A percentile compares a stretch with the other conserved stretches of the same genome.
Conservation (phyloP, 176 grass and related monocot species). For the Ensete ventricosum region DNA sequence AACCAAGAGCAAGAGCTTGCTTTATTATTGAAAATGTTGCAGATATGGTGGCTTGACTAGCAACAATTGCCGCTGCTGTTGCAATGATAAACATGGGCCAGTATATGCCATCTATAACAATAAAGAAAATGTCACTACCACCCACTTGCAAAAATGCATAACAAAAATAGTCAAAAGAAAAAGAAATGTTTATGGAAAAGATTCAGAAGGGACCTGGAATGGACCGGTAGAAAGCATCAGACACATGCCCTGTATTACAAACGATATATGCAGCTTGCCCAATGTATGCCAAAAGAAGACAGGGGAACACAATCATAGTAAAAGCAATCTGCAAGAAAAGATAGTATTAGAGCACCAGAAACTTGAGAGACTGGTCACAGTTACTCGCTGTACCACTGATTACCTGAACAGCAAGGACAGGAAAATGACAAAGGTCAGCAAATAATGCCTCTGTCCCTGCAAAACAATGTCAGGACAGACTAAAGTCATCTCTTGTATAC, state of each 20-base stretch:
- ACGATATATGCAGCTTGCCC: constrained; percentile 80
- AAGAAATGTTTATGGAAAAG: neutral
- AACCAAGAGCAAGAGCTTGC: constrained; percentile 64
- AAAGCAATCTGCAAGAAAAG: constrained; percentile 18
- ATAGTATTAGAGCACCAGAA: constrained; percentile 1
- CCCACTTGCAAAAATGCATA: no score
- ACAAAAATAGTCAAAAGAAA: neutral
- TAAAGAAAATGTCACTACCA: neutral
- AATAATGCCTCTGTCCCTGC: constrained; percentile 82
- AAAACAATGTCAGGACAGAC: constrained; percentile 21
- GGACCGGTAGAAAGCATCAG: constrained; percentile 63
- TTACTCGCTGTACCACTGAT: constrained; percentile 1
- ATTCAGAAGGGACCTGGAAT: constrained; percentile 43
- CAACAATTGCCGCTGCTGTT: constrained; percentile 67
- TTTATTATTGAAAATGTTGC: constrained; percentile 82
- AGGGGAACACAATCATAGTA: constrained; percentile 52
- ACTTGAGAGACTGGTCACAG: neutral
- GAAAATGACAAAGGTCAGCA: constrained; percentile 93
- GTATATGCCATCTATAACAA: constrained; percentile 44
- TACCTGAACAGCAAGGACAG: constrained; percentile 74
- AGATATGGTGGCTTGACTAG: constrained; percentile 89
- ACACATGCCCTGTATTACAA: constrained; percentile 43
- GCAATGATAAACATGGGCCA: constrained; percentile 75
- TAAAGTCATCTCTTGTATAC: constrained; percentile 18
- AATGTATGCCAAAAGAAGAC: constrained; percentile 76